These are phyloP conservation scores for Trichoderma asperellum DNA, from an alignment of 2,329 filamentous ascomycete genomes.

Conservation along the genomic window DNA sequence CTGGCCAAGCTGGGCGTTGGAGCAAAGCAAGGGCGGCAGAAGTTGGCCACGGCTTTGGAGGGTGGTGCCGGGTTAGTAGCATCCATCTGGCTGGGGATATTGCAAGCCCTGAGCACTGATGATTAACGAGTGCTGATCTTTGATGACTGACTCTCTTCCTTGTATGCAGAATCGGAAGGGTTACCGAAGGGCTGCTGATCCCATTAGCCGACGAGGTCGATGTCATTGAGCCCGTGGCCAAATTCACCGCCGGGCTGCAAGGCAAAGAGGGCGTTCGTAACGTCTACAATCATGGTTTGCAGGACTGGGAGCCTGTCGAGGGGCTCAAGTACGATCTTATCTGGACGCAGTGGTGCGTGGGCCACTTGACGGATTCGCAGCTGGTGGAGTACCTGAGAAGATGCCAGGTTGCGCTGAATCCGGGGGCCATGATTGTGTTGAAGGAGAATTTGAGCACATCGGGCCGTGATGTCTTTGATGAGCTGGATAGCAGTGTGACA, in stretches of 20 bases:
- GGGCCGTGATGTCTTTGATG: conserved; percentile 71
- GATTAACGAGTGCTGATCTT: neutral
- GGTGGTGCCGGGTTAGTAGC: conserved; percentile 46
- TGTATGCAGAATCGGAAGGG: conserved; percentile 71
- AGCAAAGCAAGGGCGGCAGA: conserved; percentile 41
- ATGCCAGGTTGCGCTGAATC: conserved; percentile 52
- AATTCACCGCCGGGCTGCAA: conserved; percentile 71
- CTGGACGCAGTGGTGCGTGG: conserved; percentile 90
- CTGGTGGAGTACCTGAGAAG: conserved; percentile 67
- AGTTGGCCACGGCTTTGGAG: conserved; percentile 41
- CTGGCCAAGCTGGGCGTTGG: conserved; percentile 64
- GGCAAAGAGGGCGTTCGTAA: conserved; percentile 61
- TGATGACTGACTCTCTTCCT: neutral
- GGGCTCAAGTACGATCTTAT: conserved; percentile 72
- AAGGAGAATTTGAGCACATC: conserved; percentile 71
- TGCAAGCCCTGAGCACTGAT: no score
- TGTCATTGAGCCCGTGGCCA: conserved; percentile 80
- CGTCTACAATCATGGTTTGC: conserved; percentile 73
- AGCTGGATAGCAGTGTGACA: conserved; percentile 76
- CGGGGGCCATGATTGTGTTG: conserved; percentile 43
- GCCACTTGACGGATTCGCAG: conserved; percentile 77
- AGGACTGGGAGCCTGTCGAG: conserved; percentile 64
- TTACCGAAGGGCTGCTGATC: conserved; percentile 78
- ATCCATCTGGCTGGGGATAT: neutral
- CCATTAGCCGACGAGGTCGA: conserved; percentile 73